Base-by-base conservation (phyloP, 306 rosid species). In the Quercus berberidifolia region DNA sequence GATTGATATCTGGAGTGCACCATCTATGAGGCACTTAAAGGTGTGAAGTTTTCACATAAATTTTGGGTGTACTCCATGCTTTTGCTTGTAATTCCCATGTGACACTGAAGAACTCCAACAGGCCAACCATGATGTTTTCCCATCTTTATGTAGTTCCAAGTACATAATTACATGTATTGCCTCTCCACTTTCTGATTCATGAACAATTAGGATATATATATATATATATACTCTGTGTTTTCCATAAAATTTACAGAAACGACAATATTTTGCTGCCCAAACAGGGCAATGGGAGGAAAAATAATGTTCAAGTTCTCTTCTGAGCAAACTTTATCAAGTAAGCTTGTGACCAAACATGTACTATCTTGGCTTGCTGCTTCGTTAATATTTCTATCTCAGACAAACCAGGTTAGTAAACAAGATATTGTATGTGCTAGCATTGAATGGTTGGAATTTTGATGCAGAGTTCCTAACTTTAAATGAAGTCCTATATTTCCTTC, bases 311-410 rank as follows among this genome's bases (percentile, higher is more conserved):
- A 87, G 71, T 89, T 88, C 75, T 84, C 88, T 57, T 56, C 78
- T 75, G 89, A 89, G 86, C 78, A 79, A 76, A 80, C 83, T 71
- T 8, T 64, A 74, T 77, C 83, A 69, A 83, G 78, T 74, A 87
- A 86, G 84, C 76, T 86, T 60, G 78, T 89, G 85, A 82, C 90
- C 74, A 89, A 85, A 76, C 88, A 87, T 85, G 84, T 85, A 52
- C 68, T 95, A 25, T 82, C 99, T 49, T 91, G 90, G 17, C 71
- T 92, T 69, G 94, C 97, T 74, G 96, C 93, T 84, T 85, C 99
- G 23, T 68, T 92, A 80, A 78, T 95, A 71, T 77, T 89, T 76
- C 23, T 92, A 78, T 91, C 96, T 77, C 92, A 86, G 84, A 13
- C 74, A 51, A 80, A 89, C 79, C 98, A 87, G 99, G 99, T 92